phyloP scores from a whole-genome alignment of 495 filamentous ascomycete genomes.

The Talaromyces thailandensis region DNA sequence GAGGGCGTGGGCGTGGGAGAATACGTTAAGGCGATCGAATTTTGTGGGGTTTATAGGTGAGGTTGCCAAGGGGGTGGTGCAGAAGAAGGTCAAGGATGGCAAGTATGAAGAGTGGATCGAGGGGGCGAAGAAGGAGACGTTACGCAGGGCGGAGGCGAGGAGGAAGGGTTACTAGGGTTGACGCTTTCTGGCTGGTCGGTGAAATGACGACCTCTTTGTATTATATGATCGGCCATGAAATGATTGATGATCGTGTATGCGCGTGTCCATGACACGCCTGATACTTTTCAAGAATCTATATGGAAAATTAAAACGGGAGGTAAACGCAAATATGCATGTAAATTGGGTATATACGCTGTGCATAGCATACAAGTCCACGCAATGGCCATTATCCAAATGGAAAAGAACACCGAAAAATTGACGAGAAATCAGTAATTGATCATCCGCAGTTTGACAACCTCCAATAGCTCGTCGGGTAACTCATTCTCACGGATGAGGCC shows the following conservation, averaged over 20 bases:
- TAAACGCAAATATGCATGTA: not conserved
- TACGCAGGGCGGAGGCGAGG: constrained; percentile 52
- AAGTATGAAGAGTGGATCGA: constrained; percentile 75
- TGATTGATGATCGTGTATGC: not conserved
- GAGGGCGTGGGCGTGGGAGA: constrained; percentile 88
- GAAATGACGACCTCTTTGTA: not conserved
- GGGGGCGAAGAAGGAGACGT: constrained; percentile 61
- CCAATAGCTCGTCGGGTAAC: constrained; percentile 52
- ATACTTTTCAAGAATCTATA: not conserved
- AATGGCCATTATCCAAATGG: constrained; percentile 8
- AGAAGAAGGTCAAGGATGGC: constrained; percentile 55
- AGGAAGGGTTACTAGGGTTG: constrained; percentile 17
- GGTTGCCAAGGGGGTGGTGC: constrained; percentile 76
- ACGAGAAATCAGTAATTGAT: constrained; percentile 42
- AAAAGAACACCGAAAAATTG: not conserved
- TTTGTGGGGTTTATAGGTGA: constrained; percentile 95
- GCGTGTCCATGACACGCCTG: not conserved
- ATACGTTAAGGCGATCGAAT: constrained; percentile 85
- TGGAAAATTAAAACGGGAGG: not conserved
- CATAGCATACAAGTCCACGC: not conserved
- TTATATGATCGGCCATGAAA: not conserved
- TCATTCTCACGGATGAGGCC: constrained; percentile 65
- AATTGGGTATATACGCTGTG: not conserved
- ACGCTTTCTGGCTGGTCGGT: not conserved
- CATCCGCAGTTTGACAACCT: constrained; percentile 44